These are phyloP conservation scores for Daphne laureola DNA, from an alignment of 441 rosid species.

Conservation along the genomic window DNA sequence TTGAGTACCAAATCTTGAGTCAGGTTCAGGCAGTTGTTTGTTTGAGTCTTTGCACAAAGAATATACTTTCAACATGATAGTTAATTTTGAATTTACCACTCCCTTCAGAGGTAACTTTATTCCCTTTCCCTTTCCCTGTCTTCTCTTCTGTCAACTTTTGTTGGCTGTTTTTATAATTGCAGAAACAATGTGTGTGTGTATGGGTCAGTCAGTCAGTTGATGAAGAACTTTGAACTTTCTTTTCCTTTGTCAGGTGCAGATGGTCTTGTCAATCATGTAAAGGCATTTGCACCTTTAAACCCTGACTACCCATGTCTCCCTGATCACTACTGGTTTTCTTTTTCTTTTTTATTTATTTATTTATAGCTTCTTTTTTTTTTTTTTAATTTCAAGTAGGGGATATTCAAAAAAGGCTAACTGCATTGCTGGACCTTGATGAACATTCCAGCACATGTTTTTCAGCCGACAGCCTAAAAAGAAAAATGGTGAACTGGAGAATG, in stretches of 20 bases:
- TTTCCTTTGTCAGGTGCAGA: constrained; percentile 9
- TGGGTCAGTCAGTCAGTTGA: not conserved
- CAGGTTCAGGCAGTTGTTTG: constrained; percentile 3
- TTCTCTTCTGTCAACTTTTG: too few relatives aligned
- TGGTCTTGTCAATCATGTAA: constrained; percentile 11
- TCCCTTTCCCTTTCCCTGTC: not conserved
- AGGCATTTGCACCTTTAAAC: constrained; percentile 6
- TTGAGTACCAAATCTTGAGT: not conserved
- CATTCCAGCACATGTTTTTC: constrained; percentile 15
- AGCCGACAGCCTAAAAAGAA: constrained; percentile 24
- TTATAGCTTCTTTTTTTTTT: too few relatives aligned
- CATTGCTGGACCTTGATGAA: constrained; percentile 6
- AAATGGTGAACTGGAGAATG: constrained; percentile 20
- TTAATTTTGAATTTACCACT: constrained; percentile 13
- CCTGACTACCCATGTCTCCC: not conserved
- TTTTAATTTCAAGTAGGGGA: not conserved
- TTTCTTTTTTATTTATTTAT: too few relatives aligned
- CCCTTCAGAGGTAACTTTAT: constrained; percentile 5
- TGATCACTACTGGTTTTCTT: too few relatives aligned
- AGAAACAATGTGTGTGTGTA: constrained; percentile 9
- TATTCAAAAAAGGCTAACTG: constrained; percentile 9
- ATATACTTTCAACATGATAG: constrained; percentile 8
- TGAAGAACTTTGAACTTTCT: constrained; percentile 13
- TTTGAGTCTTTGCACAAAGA: constrained; percentile 4
- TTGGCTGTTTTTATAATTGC: constrained; percentile 2